Evolutionary conservation across 2,329 filamentous ascomycete genomes (phyloP).

Genomic region (Hypomyces perniciosus): DNA sequence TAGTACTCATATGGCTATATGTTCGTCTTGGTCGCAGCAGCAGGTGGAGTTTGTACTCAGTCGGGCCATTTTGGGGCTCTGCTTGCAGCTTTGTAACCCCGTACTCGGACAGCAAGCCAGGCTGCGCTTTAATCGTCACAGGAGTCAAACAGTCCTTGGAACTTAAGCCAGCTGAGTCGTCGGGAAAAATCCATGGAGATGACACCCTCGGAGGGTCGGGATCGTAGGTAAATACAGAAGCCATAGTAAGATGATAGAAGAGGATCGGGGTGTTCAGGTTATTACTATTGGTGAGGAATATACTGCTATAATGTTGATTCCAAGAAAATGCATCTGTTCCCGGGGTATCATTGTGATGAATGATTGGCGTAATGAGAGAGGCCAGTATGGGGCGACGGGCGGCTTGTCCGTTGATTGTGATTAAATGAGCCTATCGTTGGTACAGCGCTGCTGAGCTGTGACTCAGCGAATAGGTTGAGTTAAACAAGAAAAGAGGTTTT

Average conservation of each 20-base stretch:
- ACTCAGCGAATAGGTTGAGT: no score
- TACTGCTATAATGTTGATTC: neutral
- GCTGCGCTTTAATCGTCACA: constrained; percentile 6
- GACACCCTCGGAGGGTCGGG: constrained; percentile 80
- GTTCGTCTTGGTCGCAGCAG: constrained; percentile 71
- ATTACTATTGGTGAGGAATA: constrained; percentile 1
- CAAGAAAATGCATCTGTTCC: neutral
- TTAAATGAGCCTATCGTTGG: no score
- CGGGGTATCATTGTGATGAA: constrained; percentile 10
- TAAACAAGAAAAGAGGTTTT: no score
- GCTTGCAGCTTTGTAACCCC: constrained; percentile 72
- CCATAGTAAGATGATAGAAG: constrained; percentile 49
- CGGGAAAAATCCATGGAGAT: constrained; percentile 76
- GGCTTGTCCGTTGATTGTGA: no score
- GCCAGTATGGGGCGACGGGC: neutral
- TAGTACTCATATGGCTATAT: constrained; percentile 66
- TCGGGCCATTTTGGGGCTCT: constrained; percentile 89
- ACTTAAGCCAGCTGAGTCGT: constrained; percentile 33
- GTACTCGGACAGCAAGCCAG: constrained; percentile 51
- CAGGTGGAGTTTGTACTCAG: constrained; percentile 93
- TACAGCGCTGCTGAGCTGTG: no score
- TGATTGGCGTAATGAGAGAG: neutral
- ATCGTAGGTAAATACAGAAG: constrained; percentile 94
- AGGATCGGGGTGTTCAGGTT: neutral
- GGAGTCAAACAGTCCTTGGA: constrained; percentile 23